Percentiles rank a stretch among this genome's conserved stretches.
Evolutionary conservation across 192 early-diverging fungal genomes (phyloP).

Genomic region (Dissophora globulifera): DNA sequence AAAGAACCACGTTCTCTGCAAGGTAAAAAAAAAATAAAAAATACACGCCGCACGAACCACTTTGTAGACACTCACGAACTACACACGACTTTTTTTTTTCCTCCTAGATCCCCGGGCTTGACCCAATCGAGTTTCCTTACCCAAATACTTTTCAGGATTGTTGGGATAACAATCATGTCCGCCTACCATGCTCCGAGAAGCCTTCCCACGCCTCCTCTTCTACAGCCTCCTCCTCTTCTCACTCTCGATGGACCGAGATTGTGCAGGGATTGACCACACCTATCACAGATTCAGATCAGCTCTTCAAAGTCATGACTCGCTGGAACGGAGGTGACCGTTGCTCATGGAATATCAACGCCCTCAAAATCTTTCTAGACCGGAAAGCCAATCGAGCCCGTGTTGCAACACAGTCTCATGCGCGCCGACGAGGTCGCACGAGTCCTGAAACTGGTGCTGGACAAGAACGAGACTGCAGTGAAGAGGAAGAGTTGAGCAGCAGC

Average conservation of each 20-base stretch:
- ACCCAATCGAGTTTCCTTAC: constrained; percentile 20
- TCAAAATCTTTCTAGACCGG: constrained; percentile 30
- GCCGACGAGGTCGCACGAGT: neutral
- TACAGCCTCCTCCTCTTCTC: neutral
- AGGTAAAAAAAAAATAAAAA: too few species aligned
- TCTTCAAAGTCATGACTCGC: constrained; percentile 9
- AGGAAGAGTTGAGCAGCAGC: neutral
- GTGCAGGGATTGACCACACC: constrained; percentile 31
- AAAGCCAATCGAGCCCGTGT: constrained; percentile 3
- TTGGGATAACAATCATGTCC: constrained; percentile 43
- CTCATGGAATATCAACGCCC: constrained; percentile 7
- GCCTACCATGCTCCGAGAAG: constrained; percentile 25
- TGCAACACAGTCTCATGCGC: neutral
- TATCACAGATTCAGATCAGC: constrained; percentile 20
- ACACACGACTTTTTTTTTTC: too few species aligned
- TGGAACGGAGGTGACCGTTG: constrained; percentile 20
- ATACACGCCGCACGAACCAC: too few species aligned
- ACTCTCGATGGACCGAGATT: constrained; percentile 17
- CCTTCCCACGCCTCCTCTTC: neutral
- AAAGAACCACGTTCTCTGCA: constrained; percentile 34
- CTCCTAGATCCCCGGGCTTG: constrained; percentile 25
- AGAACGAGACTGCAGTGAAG: neutral
- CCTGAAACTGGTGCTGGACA: neutral
- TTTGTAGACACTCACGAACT: too few species aligned
- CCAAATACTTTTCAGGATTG: constrained; percentile 23